A percentile compares a stretch with the other conserved stretches of the same genome.
Conservation (phyloP, 306 rosid genomes). For the Spatholobus suberectus region DNA sequence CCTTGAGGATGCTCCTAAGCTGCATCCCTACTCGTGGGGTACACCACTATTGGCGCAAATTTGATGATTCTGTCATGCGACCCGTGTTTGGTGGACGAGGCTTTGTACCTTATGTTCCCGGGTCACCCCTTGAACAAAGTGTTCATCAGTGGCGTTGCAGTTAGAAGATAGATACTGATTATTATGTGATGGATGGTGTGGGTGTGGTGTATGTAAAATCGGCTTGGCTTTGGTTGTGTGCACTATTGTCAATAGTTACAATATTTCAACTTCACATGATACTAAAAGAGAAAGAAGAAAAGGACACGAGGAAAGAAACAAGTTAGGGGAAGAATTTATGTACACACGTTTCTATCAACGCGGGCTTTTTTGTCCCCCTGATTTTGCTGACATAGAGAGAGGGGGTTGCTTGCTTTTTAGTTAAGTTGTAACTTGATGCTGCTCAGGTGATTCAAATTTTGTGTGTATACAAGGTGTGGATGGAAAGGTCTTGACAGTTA, state of each 20-base stretch:
- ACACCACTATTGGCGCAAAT: conserved; percentile 90
- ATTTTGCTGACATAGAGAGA: conserved; percentile 46
- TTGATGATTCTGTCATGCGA: conserved; percentile 87
- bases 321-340: not conserved
- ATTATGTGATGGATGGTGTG: conserved; percentile 33
- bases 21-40: conserved; percentile 61
- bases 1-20: conserved; percentile 65
- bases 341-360: conserved; percentile 3
- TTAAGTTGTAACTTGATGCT: conserved; percentile 36
- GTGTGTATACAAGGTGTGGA: conserved; percentile 38
- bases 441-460: conserved; percentile 43
- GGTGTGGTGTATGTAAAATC: conserved; percentile 33
- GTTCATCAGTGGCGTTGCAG: conserved; percentile 53
- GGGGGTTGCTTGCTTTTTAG: conserved; percentile 42
- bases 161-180: conserved; percentile 5
- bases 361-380: conserved; percentile 7
- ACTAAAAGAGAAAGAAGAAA: not conserved
- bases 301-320: not conserved
- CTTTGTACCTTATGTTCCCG: conserved; percentile 83
- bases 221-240: conserved; percentile 52
- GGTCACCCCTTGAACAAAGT: conserved; percentile 75
- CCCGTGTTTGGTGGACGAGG: conserved; percentile 96
- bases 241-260: conserved; percentile 44
- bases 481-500: conserved; percentile 15
- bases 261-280: conserved; percentile 37